phyloP scores from a whole-genome alignment of 148 eudicot genomes.

The Camellia sinensis region DNA sequence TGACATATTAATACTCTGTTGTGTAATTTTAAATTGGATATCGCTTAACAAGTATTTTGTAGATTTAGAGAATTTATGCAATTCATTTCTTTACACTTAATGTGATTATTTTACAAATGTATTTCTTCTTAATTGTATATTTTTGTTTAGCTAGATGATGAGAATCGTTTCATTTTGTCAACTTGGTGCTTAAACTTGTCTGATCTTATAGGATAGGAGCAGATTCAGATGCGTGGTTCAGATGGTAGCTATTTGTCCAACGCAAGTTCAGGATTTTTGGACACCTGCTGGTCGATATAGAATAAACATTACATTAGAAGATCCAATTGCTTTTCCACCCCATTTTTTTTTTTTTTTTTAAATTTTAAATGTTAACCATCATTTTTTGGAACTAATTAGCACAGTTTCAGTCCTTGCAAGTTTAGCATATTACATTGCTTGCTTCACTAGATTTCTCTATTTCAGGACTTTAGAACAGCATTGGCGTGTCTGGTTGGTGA shows the following conservation, averaged over 20 bases:
- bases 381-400: background rate
- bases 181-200: background rate
- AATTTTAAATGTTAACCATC: too few species aligned
- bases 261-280: background rate
- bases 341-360: too few species aligned
- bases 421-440: background rate
- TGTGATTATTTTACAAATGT: background rate
- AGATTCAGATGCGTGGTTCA: background rate
- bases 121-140: background rate
- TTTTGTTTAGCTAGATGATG: background rate
- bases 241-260: background rate
- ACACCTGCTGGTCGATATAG: background rate
- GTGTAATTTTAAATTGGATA: too few species aligned
- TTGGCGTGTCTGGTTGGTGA: background rate
- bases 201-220: background rate
- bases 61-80: too few species aligned
- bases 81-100: background rate
- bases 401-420: background rate
- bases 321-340: background rate
- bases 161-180: background rate
- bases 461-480: background rate
- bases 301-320: background rate
- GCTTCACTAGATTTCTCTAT: too few species aligned
- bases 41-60: too few species aligned
- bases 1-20: too few species aligned